Conservation (phyloP, 2,329 filamentous ascomycete species). For the Talaromyces rugulosus region DNA sequence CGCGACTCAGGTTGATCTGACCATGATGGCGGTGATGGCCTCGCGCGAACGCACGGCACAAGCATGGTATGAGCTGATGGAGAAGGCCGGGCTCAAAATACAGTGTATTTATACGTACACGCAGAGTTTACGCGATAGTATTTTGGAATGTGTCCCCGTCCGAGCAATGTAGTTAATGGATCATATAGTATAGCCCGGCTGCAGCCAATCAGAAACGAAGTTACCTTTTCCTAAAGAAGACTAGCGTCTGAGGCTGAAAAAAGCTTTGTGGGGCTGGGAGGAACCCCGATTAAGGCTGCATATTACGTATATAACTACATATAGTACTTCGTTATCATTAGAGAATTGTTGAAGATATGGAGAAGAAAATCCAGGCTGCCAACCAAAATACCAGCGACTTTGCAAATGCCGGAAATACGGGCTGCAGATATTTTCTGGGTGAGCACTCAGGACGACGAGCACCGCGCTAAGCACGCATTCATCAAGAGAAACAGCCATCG, state of each 20-base stretch:
- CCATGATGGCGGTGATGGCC: conserved; percentile 33
- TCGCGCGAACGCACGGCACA: conserved; percentile 31
- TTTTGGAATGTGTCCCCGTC: background rate
- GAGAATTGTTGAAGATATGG: too few relatives aligned
- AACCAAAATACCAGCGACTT: too few relatives aligned
- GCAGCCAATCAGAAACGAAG: background rate
- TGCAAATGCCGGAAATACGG: background rate
- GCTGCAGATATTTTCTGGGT: background rate
- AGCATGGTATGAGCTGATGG: conserved; percentile 28
- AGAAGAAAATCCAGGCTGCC: too few relatives aligned
- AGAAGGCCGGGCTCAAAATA: conserved; percentile 13
- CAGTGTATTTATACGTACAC: conserved; percentile 9
- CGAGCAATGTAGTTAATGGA: background rate
- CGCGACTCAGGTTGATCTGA: conserved; percentile 32
- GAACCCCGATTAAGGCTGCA: too few relatives aligned
- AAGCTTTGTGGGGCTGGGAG: too few relatives aligned
- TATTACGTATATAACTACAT: too few relatives aligned
- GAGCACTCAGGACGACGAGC: background rate
- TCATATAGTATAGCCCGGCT: background rate
- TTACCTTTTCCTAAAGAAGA: background rate
- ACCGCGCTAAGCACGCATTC: conserved; percentile 1
- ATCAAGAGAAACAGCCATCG: background rate
- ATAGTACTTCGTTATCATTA: too few relatives aligned
- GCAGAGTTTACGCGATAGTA: background rate
- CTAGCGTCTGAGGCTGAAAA: background rate